These are phyloP conservation scores for Trifolium pratense DNA, from an alignment of 306 rosid genomes.

Conservation along the genomic window DNA sequence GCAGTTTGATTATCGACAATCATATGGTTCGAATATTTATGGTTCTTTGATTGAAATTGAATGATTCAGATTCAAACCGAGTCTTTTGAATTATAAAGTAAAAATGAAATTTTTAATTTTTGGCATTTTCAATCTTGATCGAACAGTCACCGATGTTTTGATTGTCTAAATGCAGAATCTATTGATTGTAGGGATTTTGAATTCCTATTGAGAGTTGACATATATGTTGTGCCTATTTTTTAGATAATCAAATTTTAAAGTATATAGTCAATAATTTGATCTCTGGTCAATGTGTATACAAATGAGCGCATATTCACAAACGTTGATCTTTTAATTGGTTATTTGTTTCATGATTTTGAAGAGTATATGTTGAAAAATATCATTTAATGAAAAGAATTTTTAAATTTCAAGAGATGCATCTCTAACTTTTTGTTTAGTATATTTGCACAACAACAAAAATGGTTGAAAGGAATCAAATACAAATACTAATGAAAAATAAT, in stretches of 20 bases:
- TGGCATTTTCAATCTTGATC: not conserved
- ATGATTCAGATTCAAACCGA: not conserved
- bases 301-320: not conserved
- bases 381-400: no score
- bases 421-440: not conserved
- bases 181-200: no score
- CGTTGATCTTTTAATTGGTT: not conserved
- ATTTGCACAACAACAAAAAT: not conserved
- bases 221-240: no score
- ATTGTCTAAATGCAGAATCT: no score
- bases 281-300: no score
- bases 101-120: no score
- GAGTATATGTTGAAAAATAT: not conserved
- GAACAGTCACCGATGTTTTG: no score
- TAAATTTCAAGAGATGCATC: not conserved
- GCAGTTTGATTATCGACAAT: no score
- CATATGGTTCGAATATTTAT: no score
- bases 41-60: not conserved
- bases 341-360: not conserved
- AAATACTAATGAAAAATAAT: slow-evolving; percentile 4
- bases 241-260: no score
- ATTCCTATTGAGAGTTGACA: not conserved
- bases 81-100: not conserved
- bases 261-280: no score
- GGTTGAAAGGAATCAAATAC: not conserved